Conservation (phyloP, 345 rosid species). For the Ceriops decandra region DNA sequence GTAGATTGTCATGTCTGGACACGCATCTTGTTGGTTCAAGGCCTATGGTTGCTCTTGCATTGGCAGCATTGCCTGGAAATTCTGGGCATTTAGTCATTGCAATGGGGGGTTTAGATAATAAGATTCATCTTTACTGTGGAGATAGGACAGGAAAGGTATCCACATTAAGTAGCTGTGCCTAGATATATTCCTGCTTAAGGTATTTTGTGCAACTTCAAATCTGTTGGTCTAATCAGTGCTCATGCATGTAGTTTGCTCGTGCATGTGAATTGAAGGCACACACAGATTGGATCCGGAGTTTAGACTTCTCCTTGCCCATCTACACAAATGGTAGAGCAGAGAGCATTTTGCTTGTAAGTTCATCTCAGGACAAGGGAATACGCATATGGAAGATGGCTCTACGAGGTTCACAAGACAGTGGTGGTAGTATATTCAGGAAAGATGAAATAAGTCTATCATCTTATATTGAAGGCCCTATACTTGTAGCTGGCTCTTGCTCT, state of each 20-base stretch:
- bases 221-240: slow-evolving; percentile 11
- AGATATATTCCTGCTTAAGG: background rate
- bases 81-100: slow-evolving; percentile 57
- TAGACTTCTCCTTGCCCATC: slow-evolving; percentile 86
- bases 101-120: slow-evolving; percentile 88
- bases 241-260: slow-evolving; percentile 51
- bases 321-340: slow-evolving; percentile 32
- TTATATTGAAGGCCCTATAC: slow-evolving; percentile 84
- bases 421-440: slow-evolving; percentile 35
- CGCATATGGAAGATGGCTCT: slow-evolving; percentile 78
- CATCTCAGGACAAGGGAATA: slow-evolving; percentile 90
- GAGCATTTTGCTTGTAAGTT: slow-evolving; percentile 77
- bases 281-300: slow-evolving; percentile 89
- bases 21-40: slow-evolving; percentile 61
- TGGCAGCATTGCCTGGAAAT: slow-evolving; percentile 72
- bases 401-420: slow-evolving; percentile 29
- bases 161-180: slow-evolving; percentile 3
- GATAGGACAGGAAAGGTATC: slow-evolving; percentile 72
- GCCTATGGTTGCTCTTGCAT: slow-evolving; percentile 75
- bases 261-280: slow-evolving; percentile 93
- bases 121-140: slow-evolving; percentile 69
- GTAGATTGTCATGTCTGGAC: slow-evolving; percentile 56
- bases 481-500: slow-evolving; percentile 55
- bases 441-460: slow-evolving; percentile 67
- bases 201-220: slow-evolving; percentile 5